Base-by-base conservation (phyloP, 1,284 basidiomycete genomes). In the Naganishia sp. region DNA sequence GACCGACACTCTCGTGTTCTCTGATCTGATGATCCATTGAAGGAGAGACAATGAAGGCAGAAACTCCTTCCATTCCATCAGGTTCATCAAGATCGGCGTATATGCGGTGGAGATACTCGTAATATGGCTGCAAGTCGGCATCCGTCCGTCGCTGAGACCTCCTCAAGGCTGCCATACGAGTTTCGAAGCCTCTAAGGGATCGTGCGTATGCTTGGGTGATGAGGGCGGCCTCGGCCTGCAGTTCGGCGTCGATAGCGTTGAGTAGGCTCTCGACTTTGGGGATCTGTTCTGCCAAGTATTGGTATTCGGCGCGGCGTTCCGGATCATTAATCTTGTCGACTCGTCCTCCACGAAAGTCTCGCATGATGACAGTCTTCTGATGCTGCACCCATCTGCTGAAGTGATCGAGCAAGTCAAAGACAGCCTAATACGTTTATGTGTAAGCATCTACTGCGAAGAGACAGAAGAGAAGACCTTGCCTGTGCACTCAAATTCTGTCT, bases 1-100 rank as follows among this genome's bases (percentile, higher is more conserved):
- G 85, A 3, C 96, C 96, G 0, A 92, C 97, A 72, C 90, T 96
- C 78, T 99, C 96, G 75, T 99, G 96, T 74, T 99, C 92, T 54
- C 96, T 88, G 68, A 99, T 99, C 79, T 98, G 94, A 79, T 98
- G 92, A 72, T 98, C 92, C 56, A 99, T 80, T 1, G 92, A 91
- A 0, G 96, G 96, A 0, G 90, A 87, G 15, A 97, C 82, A 66
- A 99, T 91, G 69, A 89, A 81, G 0, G 90, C 88, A 0, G 96
- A 97, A 31, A 99, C 86, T 0, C 96, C 96, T 79, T 98, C 94
- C 96, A 99, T 99, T 13, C 96, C 96, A 79, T 99, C 96, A 0
- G 96, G 96, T 76, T 99, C 94, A 75, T 99, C 94, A 4, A 99
- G 84, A 66, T 92, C 86, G 15, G 96, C 90, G 77, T 99, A 99